Percentiles rank a stretch among this genome's conserved stretches.
Evolutionary conservation across 2,329 filamentous ascomycete species (phyloP).

Genomic region (Gliomastix tumulicola): DNA sequence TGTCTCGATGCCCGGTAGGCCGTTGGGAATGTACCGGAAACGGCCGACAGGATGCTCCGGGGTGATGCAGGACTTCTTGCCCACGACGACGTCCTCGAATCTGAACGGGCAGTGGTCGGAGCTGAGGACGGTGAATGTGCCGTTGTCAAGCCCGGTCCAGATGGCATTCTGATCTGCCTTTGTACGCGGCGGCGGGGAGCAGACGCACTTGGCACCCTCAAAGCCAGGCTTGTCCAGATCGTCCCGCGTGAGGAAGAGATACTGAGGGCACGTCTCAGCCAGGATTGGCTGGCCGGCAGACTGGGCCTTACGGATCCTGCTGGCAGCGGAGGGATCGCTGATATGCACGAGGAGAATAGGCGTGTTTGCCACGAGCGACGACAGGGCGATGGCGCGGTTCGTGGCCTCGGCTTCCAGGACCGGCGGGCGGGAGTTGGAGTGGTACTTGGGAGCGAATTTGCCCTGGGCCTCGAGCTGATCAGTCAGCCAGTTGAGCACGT

Average conservation of each 20-base stretch:
- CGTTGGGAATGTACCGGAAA: slow-evolving; percentile 53
- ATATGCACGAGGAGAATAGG: slow-evolving; percentile 49
- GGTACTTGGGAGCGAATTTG: slow-evolving; percentile 42
- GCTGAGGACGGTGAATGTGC: slow-evolving; percentile 43
- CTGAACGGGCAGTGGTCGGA: slow-evolving; percentile 41
- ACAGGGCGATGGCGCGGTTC: slow-evolving; percentile 42
- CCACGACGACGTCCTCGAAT: slow-evolving; percentile 35
- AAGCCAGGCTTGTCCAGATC: slow-evolving; percentile 43
- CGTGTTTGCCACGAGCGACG: slow-evolving; percentile 35
- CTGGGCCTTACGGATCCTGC: slow-evolving; percentile 39
- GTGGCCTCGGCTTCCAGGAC: slow-evolving; percentile 45
- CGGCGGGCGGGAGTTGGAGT: slow-evolving; percentile 38
- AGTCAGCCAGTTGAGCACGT: slow-evolving; percentile 47
- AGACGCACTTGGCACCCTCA: slow-evolving; percentile 48
- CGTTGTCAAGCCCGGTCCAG: slow-evolving; percentile 41
- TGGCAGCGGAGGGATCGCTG: slow-evolving; percentile 35
- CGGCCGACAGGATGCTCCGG: slow-evolving; percentile 30
- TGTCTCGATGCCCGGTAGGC: slow-evolving; percentile 51
- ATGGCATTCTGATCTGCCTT: slow-evolving; percentile 39
- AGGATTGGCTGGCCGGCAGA: slow-evolving; percentile 39
- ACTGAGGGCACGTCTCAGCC: slow-evolving; percentile 50
- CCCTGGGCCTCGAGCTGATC: slow-evolving; percentile 39
- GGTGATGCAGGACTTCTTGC: slow-evolving; percentile 38
- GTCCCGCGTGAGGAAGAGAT: slow-evolving; percentile 43
- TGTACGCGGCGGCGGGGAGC: slow-evolving; percentile 42